Evolutionary conservation across 352 stramenopile genomes (phyloP).

Genomic region (Phytophthora cryptogea): DNA sequence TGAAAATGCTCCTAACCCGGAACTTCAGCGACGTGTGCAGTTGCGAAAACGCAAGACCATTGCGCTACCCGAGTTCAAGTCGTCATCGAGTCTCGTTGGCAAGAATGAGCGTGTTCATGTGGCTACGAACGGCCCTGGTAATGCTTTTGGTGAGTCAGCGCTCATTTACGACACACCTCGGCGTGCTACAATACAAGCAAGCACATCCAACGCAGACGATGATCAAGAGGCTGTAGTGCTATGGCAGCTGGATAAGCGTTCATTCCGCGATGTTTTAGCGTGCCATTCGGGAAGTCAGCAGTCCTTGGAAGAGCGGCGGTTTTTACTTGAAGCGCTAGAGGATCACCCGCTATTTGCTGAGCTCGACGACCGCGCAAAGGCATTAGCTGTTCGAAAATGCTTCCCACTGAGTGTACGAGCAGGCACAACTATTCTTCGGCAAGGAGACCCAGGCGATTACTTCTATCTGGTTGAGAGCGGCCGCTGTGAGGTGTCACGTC

Average conservation of each 20-base stretch:
- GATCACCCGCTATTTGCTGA: slow-evolving; percentile 80
- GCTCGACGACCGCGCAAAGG: slow-evolving; percentile 77
- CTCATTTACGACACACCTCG: slow-evolving; percentile 87
- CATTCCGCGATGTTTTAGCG: slow-evolving; percentile 65
- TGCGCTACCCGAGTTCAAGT: slow-evolving; percentile 69
- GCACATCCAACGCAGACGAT: slow-evolving; percentile 8
- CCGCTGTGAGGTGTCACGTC: slow-evolving; percentile 73
- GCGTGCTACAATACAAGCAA: slow-evolving; percentile 65
- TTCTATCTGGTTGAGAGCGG: slow-evolving; percentile 86
- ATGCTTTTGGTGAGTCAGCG: slow-evolving; percentile 82
- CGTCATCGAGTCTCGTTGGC: slow-evolving; percentile 58
- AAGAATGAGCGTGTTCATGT: slow-evolving; percentile 77
- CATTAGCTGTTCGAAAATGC: slow-evolving; percentile 80
- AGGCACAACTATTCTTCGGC: slow-evolving; percentile 68
- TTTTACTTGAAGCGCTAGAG: slow-evolving; percentile 68
- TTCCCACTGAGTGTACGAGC: slow-evolving; percentile 72
- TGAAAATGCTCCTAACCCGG: slow-evolving; percentile 18
- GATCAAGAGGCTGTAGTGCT: slow-evolving; percentile 51
- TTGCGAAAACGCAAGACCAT: slow-evolving; percentile 73
- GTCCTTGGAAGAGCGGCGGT: slow-evolving; percentile 77
- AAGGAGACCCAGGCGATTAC: slow-evolving; percentile 85
- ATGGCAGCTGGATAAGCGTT: slow-evolving; percentile 76
- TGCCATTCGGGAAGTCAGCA: slow-evolving; percentile 72
- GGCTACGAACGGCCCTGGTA: slow-evolving; percentile 77
- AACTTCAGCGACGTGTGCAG: slow-evolving; percentile 20